Evolutionary conservation across 768 basidiomycete species (phyloP), one percentile per base, ranked within the genome.

Genomic region (Amanita muscaria): DNA sequence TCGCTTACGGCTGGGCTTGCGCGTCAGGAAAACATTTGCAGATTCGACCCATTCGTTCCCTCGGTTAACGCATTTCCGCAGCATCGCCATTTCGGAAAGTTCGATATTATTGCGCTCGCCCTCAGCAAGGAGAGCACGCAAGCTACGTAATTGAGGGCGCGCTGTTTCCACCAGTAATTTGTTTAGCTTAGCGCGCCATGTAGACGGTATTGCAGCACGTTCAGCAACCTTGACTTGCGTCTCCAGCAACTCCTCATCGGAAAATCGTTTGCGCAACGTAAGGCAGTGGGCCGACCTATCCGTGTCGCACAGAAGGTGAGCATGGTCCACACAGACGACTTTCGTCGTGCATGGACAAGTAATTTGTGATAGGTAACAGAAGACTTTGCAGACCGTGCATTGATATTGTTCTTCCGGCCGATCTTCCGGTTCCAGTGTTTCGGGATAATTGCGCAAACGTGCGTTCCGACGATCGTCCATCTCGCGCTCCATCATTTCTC

Each of bases 331-430:
- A 60, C 96, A 99, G 10, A 82, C 79, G 25, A 94, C 80, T 50
- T 80, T 76, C 42, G 64, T 76, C 33, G 82, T 82, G 70, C 90
- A 92, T 24, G 68, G 66, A 59, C 90, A 92, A 46, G 77, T 81
- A 58, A 97, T 71, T 57, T 96, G 93, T 1, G 96, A 92, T 32
- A 99, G 78, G 61, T 96, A 98, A 64, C 87, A 92, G 64, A 94
- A 97, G 4, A 73, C 77, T 59, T 96, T 93, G 83, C 96, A 98
- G 51, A 85, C 65, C 40, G 72, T 66, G 72, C 96, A 99, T 62
- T 97, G 96, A 62, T 93, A 94, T 59, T 96, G 90, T 42, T 97
- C 93, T 59, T 97, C 96, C 0, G 83, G 72, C 10, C 80, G 78
- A 60, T 97, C 93, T 53, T 79, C 74, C 51, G 82, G 77, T 53